Conservation (phyloP, 805 yeast genomes). For the Wickerhamomyces kurtzmanii region DNA sequence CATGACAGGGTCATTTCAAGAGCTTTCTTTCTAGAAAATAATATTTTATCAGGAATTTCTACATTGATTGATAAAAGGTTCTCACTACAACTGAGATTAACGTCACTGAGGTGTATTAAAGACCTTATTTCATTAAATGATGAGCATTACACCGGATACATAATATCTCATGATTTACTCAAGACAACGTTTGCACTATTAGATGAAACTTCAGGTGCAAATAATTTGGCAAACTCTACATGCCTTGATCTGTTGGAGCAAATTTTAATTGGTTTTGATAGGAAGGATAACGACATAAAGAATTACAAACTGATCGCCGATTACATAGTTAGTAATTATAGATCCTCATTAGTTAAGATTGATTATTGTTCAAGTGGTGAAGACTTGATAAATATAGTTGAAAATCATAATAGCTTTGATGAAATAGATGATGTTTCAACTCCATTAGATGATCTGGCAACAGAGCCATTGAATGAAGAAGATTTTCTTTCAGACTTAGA, state of each 20-base stretch:
- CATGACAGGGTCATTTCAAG: slow-evolving; percentile 52
- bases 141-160: slow-evolving; percentile 42
- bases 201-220: slow-evolving; percentile 32
- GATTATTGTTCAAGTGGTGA: slow-evolving; percentile 1
- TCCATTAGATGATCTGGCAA: slow-evolving; percentile 5
- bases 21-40: slow-evolving; percentile 51
- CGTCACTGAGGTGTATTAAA: slow-evolving; percentile 63
- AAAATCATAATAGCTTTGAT: background rate
- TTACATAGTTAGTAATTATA: slow-evolving; percentile 10
- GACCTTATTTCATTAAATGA: slow-evolving; percentile 54
- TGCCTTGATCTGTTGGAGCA: slow-evolving; percentile 60
- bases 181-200: slow-evolving; percentile 39
- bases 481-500: slow-evolving; percentile 1
- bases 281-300: slow-evolving; percentile 8
- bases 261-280: slow-evolving; percentile 18
- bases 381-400: slow-evolving; percentile 1
- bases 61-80: slow-evolving; percentile 29
- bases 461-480: slow-evolving; percentile 13
- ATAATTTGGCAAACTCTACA: slow-evolving; percentile 66
- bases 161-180: slow-evolving; percentile 46
- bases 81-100: slow-evolving; percentile 45
- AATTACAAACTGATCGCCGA: slow-evolving; percentile 14
- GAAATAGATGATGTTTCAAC: slow-evolving; percentile 4
- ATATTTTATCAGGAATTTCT: slow-evolving; percentile 46
- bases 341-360: background rate